These are phyloP conservation scores for Linanthus parryae DNA, from an alignment of 148 eudicot species.

Conservation along the genomic window DNA sequence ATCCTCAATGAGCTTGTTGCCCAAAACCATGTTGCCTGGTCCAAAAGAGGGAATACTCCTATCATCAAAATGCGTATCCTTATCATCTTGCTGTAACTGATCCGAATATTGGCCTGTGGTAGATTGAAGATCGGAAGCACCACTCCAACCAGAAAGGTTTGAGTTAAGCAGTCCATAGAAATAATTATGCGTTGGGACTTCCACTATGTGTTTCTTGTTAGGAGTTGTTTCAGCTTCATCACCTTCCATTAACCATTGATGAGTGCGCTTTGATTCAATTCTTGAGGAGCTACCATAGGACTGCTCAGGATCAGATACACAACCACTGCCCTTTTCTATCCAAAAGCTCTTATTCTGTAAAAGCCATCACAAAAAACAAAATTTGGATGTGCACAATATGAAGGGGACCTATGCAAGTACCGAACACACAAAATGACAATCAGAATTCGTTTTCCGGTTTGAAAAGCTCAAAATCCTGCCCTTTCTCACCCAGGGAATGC, in stretches of 20 bases:
- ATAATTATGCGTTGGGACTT: slow-evolving; percentile 32
- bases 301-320: slow-evolving; percentile 48
- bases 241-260: slow-evolving; percentile 59
- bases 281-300: slow-evolving; percentile 39
- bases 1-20: slow-evolving; percentile 32
- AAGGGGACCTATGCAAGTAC: too few species aligned
- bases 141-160: slow-evolving; percentile 38
- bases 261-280: slow-evolving; percentile 60
- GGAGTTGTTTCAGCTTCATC: slow-evolving; percentile 46
- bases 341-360: slow-evolving; percentile 58
- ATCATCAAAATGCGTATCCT: slow-evolving; percentile 37
- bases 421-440: too few species aligned
- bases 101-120: slow-evolving; percentile 35
- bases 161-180: slow-evolving; percentile 41
- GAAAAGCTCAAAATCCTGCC: neutral
- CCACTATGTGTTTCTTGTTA: slow-evolving; percentile 71
- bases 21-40: slow-evolving; percentile 25
- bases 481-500: neutral
- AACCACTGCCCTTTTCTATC: slow-evolving; percentile 42
- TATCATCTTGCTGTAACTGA: slow-evolving; percentile 31
- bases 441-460: neutral
- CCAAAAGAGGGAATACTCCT: slow-evolving; percentile 30
- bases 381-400: slow-evolving; percentile 7
- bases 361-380: slow-evolving; percentile 10
- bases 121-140: slow-evolving; percentile 36